Percentiles rank a stretch among this genome's conserved stretches.
phyloP scores from a whole-genome alignment of 495 filamentous ascomycete species.

The Penicillium bialowiezense region DNA sequence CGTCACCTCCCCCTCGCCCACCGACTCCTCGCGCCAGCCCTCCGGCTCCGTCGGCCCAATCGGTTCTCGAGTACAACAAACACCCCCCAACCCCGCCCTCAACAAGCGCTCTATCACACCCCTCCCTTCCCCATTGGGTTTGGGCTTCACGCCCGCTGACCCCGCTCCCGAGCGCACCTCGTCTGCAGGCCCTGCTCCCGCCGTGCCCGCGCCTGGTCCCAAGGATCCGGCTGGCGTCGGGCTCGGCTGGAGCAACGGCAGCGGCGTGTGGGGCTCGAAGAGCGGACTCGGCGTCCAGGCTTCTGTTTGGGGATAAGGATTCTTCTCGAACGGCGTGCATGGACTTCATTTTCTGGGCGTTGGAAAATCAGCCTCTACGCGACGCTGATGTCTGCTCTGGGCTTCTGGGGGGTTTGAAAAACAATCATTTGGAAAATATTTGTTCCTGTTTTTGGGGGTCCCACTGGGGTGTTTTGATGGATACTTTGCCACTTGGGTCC shows the following conservation, averaged over 20 bases:
- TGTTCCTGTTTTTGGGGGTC: no score
- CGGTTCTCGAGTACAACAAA: constrained; percentile 69
- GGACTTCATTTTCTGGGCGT: constrained; percentile 7
- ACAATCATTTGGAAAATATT: no score
- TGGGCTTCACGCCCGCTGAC: constrained; percentile 65
- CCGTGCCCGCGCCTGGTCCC: constrained; percentile 28
- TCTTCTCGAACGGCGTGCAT: not conserved
- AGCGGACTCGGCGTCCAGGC: constrained; percentile 67
- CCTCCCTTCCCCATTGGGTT: constrained; percentile 78
- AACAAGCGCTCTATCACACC: constrained; percentile 89
- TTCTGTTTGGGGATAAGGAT: constrained; percentile 69
- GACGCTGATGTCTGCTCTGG: not conserved
- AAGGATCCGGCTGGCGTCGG: constrained; percentile 51
- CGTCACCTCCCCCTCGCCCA: constrained; percentile 86
- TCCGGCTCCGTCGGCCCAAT: constrained; percentile 79
- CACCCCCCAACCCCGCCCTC: constrained; percentile 61
- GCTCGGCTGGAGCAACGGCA: constrained; percentile 70
- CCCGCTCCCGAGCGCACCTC: constrained; percentile 52
- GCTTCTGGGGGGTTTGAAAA: not conserved
- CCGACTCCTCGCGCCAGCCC: constrained; percentile 64
- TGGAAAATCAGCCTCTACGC: not conserved
- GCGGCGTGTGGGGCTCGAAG: constrained; percentile 74
- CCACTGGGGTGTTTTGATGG: not conserved
- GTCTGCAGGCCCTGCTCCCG: constrained; percentile 61
- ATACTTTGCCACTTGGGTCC: constrained; percentile 2